Conservation (phyloP, 2,329 filamentous ascomycete species). For the Aureobasidium sp. region DNA sequence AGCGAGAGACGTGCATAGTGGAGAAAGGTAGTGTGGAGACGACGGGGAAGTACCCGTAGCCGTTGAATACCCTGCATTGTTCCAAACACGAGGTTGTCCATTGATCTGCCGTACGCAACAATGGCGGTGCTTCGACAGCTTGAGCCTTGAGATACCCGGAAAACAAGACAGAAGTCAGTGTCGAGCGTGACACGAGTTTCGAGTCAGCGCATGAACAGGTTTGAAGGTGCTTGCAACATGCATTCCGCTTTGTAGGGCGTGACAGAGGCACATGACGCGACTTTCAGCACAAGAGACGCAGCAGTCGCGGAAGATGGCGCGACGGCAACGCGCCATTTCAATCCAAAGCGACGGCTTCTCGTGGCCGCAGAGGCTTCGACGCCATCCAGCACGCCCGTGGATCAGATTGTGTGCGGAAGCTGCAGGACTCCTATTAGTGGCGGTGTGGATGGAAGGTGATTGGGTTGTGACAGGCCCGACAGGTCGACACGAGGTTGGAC, state of each 20-base stretch:
- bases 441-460: constrained; percentile 4
- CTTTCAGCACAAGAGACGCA: background rate
- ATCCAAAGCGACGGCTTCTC: constrained; percentile 12
- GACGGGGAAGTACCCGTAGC: background rate
- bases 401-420: constrained; percentile 2
- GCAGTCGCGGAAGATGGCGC: constrained; percentile 6
- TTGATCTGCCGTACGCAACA: background rate
- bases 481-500: constrained; percentile 12
- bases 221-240: background rate
- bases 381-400: background rate
- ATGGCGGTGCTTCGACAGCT: background rate
- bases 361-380: constrained; percentile 2
- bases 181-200: background rate
- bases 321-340: constrained; percentile 7
- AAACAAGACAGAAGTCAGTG: background rate
- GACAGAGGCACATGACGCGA: constrained; percentile 10
- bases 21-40: background rate
- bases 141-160: background rate
- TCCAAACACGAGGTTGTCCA: background rate
- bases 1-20: background rate
- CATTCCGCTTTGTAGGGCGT: background rate
- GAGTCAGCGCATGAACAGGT: background rate
- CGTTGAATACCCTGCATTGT: constrained; percentile 1
- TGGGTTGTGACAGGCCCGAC: background rate
- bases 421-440: constrained; percentile 9